Conservation (phyloP, 805 yeast species). For the Ogataea haglerorum region DNA sequence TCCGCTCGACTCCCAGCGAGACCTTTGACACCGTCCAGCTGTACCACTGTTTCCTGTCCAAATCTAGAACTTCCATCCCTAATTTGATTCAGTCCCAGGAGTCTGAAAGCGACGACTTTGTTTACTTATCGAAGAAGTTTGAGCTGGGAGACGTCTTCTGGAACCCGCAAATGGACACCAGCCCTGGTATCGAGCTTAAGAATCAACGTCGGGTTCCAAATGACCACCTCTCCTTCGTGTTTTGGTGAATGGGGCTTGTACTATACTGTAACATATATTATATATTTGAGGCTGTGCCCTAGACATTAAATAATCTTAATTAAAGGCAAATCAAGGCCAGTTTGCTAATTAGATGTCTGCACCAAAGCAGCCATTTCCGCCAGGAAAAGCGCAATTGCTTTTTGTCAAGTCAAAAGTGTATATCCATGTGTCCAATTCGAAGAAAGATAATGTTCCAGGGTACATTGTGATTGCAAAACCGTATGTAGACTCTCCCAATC, state of each 20-base stretch:
- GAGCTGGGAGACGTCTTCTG: conserved; percentile 5
- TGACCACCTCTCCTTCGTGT: not conserved
- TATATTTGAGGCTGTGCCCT: conserved; percentile 12
- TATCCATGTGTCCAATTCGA: conserved; percentile 74
- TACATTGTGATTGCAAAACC: conserved; percentile 64
- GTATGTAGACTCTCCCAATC: conserved; percentile 41
- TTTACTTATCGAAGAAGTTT: conserved; percentile 2
- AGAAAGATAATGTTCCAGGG: conserved; percentile 78
- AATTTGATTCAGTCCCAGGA: conserved; percentile 9
- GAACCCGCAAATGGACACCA: conserved; percentile 6
- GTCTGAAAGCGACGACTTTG: conserved; percentile 7
- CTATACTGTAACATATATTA: too few relatives aligned
- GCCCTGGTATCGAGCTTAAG: not conserved
- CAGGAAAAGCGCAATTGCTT: conserved; percentile 45
- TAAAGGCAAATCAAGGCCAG: conserved; percentile 3
- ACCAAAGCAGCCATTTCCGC: conserved; percentile 19
- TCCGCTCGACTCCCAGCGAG: conserved; percentile 1
- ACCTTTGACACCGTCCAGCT: not conserved
- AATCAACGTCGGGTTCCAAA: not conserved
- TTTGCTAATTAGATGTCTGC: conserved; percentile 1
- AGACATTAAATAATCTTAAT: not conserved
- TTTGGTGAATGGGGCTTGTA: not conserved
- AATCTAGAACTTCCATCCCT: conserved; percentile 13
- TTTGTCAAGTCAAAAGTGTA: conserved; percentile 69
- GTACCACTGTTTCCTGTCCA: not conserved